Conservation (phyloP, 352 stramenopile genomes). For the Phytopythium oedochilum region DNA sequence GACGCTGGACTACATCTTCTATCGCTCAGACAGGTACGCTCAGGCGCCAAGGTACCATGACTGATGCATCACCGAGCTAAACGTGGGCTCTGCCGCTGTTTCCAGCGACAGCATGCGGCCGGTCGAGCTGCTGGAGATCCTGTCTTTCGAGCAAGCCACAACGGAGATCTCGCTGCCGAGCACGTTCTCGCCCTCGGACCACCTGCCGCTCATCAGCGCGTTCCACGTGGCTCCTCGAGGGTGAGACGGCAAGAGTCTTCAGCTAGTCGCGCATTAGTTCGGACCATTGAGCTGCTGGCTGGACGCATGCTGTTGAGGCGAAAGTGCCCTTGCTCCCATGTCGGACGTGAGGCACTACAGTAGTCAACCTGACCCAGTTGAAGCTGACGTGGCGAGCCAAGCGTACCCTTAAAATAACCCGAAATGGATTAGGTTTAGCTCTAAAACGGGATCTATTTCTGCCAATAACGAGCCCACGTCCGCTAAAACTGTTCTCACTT, state of each 20-base stretch:
- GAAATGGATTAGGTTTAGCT: background rate
- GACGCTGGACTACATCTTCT: conserved; percentile 85
- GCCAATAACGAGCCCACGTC: background rate
- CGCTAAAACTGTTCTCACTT: background rate
- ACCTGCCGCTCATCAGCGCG: conserved; percentile 67
- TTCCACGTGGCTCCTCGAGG: conserved; percentile 24
- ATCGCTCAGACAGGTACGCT: conserved; percentile 40
- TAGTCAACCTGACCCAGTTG: background rate
- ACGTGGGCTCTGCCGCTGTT: background rate
- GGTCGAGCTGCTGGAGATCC: conserved; percentile 62
- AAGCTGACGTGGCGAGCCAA: background rate
- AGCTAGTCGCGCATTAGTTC: no score
- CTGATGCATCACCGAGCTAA: no score
- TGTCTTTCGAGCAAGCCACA: conserved; percentile 54
- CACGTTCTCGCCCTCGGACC: conserved; percentile 64
- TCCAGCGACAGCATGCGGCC: conserved; percentile 23
- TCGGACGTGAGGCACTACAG: no score
- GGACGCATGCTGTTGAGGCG: background rate
- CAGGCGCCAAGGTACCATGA: background rate
- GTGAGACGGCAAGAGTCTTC: background rate
- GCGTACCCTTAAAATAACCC: background rate
- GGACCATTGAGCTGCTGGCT: background rate
- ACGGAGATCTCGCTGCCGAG: conserved; percentile 61
- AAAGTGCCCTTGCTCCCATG: background rate
- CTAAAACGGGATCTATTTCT: background rate